Percentiles rank a stretch among this genome's conserved stretches.
Evolutionary conservation across 2,329 filamentous ascomycete genomes (phyloP).

Genomic region (Exophiala lecanii-corni): DNA sequence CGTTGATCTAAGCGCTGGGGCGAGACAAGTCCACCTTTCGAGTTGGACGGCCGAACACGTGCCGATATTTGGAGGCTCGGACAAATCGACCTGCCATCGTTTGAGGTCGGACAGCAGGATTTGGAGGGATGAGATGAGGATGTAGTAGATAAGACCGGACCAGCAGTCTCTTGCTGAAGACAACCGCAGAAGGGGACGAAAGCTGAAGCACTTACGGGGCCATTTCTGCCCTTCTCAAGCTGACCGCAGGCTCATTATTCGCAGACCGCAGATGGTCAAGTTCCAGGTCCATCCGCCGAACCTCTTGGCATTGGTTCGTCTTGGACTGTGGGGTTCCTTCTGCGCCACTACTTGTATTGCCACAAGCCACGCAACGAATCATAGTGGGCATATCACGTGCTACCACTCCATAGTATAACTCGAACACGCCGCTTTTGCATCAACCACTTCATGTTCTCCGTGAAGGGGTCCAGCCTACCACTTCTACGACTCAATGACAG

Average conservation of each 20-base stretch:
- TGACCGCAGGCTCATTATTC: slow-evolving; percentile 6
- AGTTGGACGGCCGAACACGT: slow-evolving; percentile 94
- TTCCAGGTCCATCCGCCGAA: slow-evolving; percentile 1
- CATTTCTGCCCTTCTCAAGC: slow-evolving; percentile 12
- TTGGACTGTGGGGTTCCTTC: too few relatives aligned
- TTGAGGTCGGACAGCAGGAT: not conserved
- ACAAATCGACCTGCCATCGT: slow-evolving; percentile 68
- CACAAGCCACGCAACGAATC: too few relatives aligned
- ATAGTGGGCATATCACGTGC: too few relatives aligned
- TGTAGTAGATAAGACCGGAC: slow-evolving; percentile 2
- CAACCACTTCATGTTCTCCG: too few relatives aligned
- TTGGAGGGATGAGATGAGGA: not conserved
- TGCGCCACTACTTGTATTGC: too few relatives aligned
- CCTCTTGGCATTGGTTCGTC: not conserved
- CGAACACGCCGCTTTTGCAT: too few relatives aligned
- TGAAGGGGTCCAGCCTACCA: too few relatives aligned
- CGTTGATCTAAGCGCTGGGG: slow-evolving; percentile 3
- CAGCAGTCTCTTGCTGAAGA: slow-evolving; percentile 5
- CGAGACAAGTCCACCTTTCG: slow-evolving; percentile 57
- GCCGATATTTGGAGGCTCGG: slow-evolving; percentile 71
- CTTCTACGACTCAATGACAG: too few relatives aligned
- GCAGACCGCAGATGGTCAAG: not conserved
- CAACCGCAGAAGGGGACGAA: not conserved
- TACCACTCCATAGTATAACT: too few relatives aligned
- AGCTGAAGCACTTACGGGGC: slow-evolving; percentile 13